phyloP scores from a whole-genome alignment of 75 land plant genomes.

The Cunninghamia lanceolata region DNA sequence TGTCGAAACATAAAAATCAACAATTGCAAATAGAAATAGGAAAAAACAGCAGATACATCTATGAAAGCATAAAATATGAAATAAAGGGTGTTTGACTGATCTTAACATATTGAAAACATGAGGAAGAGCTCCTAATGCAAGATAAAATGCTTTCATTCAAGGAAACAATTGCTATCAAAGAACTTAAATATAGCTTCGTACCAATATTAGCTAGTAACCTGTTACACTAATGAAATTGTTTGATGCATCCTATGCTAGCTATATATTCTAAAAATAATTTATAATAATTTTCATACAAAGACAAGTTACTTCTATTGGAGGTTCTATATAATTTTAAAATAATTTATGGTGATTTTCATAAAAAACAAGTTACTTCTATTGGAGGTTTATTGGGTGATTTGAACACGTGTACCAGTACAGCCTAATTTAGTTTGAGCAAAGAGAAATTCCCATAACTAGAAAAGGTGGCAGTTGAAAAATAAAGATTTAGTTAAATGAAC shows the following conservation, averaged over 20 bases:
- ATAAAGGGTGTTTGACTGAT: neutral
- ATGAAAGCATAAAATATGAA: neutral
- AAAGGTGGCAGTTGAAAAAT: too few relatives aligned
- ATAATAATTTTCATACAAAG: too few relatives aligned
- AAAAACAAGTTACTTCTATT: neutral
- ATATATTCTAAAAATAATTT: neutral
- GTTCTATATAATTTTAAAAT: too few relatives aligned
- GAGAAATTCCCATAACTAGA: too few relatives aligned
- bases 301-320: too few relatives aligned
- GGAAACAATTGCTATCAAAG: neutral
- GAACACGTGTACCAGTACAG: neutral
- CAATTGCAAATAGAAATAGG: neutral
- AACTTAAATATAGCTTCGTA: neutral
- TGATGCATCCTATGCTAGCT: neutral
- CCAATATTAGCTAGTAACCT: neutral
- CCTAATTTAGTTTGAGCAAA: neutral
- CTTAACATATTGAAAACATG: neutral
- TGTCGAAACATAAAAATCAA: neutral
- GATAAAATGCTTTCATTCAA: neutral
- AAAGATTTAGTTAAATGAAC: too few relatives aligned
- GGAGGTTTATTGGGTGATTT: neutral
- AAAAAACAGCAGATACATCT: neutral
- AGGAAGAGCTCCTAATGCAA: neutral
- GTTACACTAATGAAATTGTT: neutral
- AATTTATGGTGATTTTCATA: too few relatives aligned